Base-by-base conservation (phyloP, 768 basidiomycete species). In the Boletus barrowsii region DNA sequence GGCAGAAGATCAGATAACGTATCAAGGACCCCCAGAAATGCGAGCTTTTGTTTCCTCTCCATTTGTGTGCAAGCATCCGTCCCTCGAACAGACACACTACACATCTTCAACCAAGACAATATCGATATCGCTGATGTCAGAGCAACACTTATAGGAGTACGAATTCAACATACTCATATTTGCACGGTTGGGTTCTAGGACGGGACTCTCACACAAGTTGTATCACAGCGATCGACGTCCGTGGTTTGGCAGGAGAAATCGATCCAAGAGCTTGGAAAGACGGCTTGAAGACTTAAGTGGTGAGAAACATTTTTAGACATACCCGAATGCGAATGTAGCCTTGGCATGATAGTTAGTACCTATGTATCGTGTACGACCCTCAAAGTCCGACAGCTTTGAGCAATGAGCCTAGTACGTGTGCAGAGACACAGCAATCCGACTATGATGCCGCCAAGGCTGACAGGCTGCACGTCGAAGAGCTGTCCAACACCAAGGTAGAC, bases 51-150 rank as follows among this genome's bases (percentile, higher is more conserved):
- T 29, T 30, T 6, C 26, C 26, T 5, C 43, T 26, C 7, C 29
- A 24, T 30, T 44, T 44, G 43, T 35, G 17, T 47, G 46, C 35
- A 48, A 39, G 5, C 36, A 35, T 29, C 10, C 36, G 17, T 48
- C 35, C 11, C n/a, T 24, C 10, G 35, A 47, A n/a, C 22, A 36
- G 14, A 24, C 24, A 1, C n/a, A 37, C 46, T 47, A 47, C 5
- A 39, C 17, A n/a, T 39, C 2, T 39, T 37, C 26, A 39, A 48
- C 14, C 47, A 48, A 15, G 37, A 39, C 47, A 48, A 48, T 3
- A 43, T 61, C 8, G 60, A 61, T 11, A 7, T 61, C 5, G 20
- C 49, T 10, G 58, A 61, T n/a, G 14, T 61, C 3, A 57, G 54
- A 3, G 43, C 37, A 18, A 49, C 18, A 11, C 61, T 46, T 1